These are phyloP conservation scores for Periconia digitata DNA, from an alignment of 2,329 filamentous ascomycete genomes.

Conservation along the genomic window DNA sequence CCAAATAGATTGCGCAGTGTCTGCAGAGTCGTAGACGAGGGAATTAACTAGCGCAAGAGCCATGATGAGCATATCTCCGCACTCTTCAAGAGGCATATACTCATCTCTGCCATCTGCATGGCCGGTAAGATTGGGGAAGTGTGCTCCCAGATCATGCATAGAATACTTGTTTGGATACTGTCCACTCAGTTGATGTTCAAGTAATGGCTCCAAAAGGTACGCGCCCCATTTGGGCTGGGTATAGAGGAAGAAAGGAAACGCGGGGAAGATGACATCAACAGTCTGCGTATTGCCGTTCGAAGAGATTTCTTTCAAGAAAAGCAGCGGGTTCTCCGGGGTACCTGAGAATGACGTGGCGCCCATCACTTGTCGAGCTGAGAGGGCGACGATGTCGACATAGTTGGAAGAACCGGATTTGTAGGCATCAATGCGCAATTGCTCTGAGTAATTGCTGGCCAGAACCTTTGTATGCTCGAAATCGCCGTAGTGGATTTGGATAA, in stretches of 20 bases:
- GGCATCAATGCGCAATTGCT: conserved; percentile 69
- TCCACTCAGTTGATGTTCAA: conserved; percentile 79
- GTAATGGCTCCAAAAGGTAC: conserved; percentile 75
- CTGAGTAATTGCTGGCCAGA: conserved; percentile 73
- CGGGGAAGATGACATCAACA: conserved; percentile 83
- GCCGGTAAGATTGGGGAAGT: conserved; percentile 77
- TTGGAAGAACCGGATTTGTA: conserved; percentile 72
- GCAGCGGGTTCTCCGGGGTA: conserved; percentile 68
- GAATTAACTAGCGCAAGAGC: conserved; percentile 76
- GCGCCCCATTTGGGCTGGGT: conserved; percentile 80
- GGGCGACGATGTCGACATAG: conserved; percentile 74
- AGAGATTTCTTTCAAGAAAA: conserved; percentile 85
- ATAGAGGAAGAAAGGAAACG: conserved; percentile 84
- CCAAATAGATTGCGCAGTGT: conserved; percentile 61
- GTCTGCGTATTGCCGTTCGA: conserved; percentile 85
- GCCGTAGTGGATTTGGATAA: conserved; percentile 74
- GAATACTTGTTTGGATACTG: conserved; percentile 82
- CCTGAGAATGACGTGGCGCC: conserved; percentile 76
- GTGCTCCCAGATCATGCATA: conserved; percentile 73
- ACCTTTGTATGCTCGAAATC: conserved; percentile 67
- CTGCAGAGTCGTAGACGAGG: conserved; percentile 62
- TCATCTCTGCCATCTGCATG: conserved; percentile 72
- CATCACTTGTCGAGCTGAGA: conserved; percentile 78
- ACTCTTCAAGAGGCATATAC: conserved; percentile 76
- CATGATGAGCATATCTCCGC: conserved; percentile 83